A percentile compares a stretch with the other conserved stretches of the same genome.
phyloP scores from a whole-genome alignment of 23 red algal genomes.

The Chondrus crispus region DNA sequence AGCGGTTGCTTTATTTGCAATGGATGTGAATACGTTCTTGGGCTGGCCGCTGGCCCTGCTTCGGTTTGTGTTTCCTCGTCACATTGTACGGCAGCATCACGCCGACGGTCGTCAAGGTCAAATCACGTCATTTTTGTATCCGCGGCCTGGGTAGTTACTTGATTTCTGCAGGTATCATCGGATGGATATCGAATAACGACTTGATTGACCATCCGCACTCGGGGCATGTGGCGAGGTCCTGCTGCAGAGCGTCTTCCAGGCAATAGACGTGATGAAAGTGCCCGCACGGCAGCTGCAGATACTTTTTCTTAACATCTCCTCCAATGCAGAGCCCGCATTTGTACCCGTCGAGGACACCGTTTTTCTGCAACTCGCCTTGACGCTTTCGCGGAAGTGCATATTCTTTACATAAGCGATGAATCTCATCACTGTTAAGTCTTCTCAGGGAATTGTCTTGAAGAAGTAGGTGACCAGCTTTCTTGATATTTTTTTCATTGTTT shows the following conservation, averaged over 20 bases:
- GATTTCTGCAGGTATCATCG: too few relatives aligned
- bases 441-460: background rate
- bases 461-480: constrained; percentile 15
- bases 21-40: too few relatives aligned
- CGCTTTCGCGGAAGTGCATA: background rate
- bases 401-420: constrained; percentile 6
- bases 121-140: too few relatives aligned
- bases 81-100: too few relatives aligned
- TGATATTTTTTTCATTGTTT: constrained; percentile 3
- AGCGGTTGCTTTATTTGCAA: too few relatives aligned
- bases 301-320: too few relatives aligned
- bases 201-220: constrained; percentile 36
- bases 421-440: background rate
- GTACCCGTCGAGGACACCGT: background rate
- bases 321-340: background rate
- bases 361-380: background rate
- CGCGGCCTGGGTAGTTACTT: too few relatives aligned
- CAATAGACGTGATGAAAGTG: constrained; percentile 4
- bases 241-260: constrained; percentile 26
- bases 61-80: too few relatives aligned
- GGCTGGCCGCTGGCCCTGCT: too few relatives aligned
- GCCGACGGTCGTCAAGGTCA: too few relatives aligned
- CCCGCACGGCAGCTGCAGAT: background rate
- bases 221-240: constrained; percentile 27
- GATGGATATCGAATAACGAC: background rate